A percentile compares a stretch with the other conserved stretches of the same genome.
Conservation (phyloP, 495 filamentous ascomycete species). For the Podospora pseudoanserina region DNA sequence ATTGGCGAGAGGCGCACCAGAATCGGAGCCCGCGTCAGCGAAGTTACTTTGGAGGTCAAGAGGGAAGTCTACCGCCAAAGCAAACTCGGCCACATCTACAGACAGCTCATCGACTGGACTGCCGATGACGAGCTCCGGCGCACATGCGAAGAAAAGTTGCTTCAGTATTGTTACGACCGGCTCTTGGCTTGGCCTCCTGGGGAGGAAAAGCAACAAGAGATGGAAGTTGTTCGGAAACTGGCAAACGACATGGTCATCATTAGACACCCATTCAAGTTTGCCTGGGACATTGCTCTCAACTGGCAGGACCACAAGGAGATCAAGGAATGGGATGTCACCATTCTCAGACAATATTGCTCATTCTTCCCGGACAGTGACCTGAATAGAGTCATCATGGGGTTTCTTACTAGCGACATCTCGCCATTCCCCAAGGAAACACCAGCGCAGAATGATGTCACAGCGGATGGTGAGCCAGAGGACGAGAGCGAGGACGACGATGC, state of each 20-base stretch:
- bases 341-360: constrained; percentile 72
- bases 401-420: constrained; percentile 76
- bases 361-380: constrained; percentile 85
- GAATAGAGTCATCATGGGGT: constrained; percentile 73
- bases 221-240: constrained; percentile 64
- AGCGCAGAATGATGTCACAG: constrained; percentile 14
- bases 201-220: constrained; percentile 60
- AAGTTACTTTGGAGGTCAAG: constrained; percentile 83
- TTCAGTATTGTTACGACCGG: constrained; percentile 75
- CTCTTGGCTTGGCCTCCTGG: constrained; percentile 62
- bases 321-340: constrained; percentile 65
- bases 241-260: constrained; percentile 93
- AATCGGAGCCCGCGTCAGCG: constrained; percentile 74
- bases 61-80: constrained; percentile 72
- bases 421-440: constrained; percentile 59
- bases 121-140: constrained; percentile 80
- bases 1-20: constrained; percentile 86
- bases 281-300: constrained; percentile 86
- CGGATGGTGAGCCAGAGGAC: constrained; percentile 32
- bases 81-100: constrained; percentile 69
- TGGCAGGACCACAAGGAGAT: constrained; percentile 78
- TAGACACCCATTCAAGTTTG: constrained; percentile 83
- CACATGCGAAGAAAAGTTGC: constrained; percentile 82
- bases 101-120: constrained; percentile 81
- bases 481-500: constrained; percentile 52